Conservation (phyloP, 2,329 filamentous ascomycete species). For the Aureobasidium uvarum region DNA sequence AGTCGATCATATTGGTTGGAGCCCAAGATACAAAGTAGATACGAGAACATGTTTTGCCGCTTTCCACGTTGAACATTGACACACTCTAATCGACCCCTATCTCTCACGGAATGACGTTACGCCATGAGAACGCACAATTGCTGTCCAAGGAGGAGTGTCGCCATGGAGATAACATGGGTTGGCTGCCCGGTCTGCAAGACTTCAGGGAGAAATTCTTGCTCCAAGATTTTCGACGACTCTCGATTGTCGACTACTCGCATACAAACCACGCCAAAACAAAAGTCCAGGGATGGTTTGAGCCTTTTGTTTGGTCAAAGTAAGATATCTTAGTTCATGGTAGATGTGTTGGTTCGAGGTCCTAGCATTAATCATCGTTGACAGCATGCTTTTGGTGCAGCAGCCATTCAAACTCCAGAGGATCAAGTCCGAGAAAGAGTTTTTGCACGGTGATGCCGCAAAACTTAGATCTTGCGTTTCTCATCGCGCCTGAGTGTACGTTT, state of each 20-base stretch:
- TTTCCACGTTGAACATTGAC: neutral
- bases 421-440: neutral
- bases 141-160: neutral
- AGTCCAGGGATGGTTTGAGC: neutral
- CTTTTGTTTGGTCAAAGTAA: too few species aligned
- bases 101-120: too few species aligned
- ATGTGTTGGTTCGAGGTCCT: neutral
- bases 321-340: neutral
- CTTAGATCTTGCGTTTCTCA: too few species aligned
- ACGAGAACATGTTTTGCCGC: neutral
- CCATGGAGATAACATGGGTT: neutral
- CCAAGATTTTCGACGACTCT: neutral
- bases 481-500: too few species aligned
- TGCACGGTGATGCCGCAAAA: neutral
- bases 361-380: neutral
- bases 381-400: neutral
- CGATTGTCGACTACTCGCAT: too few species aligned
- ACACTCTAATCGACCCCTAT: too few species aligned
- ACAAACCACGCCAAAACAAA: neutral
- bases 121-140: too few species aligned
- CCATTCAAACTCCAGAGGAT: too few species aligned
- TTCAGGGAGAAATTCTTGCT: neutral
- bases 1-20: neutral
- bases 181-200: neutral
- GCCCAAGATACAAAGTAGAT: neutral